Base-by-base conservation (phyloP, 2,329 filamentous ascomycete genomes). In the Hypoxylon sp. region DNA sequence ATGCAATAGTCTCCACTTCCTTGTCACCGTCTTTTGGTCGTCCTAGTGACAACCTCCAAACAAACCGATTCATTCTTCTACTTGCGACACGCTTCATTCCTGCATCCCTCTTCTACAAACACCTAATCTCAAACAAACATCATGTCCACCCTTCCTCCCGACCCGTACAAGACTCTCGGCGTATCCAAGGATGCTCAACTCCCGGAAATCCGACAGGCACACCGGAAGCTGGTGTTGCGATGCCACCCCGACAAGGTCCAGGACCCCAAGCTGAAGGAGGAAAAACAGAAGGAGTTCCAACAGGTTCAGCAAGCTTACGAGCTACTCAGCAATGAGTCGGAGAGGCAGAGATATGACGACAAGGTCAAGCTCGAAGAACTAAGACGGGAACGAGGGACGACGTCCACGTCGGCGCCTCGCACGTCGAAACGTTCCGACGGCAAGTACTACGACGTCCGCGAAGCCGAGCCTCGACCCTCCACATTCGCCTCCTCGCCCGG, bases 231-330 rank as follows among this genome's bases (percentile, higher is more conserved):
- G 41, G 92, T 92, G 34, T 86, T 97, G 70, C 93, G 91, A 77
- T 94, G 91, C 75, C 94, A 97, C 71, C 94, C 94, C 32, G 94
- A 97, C 82, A 97, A 97, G 80, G 87, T 97, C 66, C 89, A 93
- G 69, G 87, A 97, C 72, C 88, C 90, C 55, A 82, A 87, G 15
- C 82, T 91, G 72, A 96, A 95, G 79, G 87, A 88, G 62, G 81
- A 87, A 71, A 96, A 94, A 77, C 88, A 91, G 71, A 89, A 93
- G 71, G 90, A 97, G 78, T 99, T 98, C 74, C 93, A 97, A 78
- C 89, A 88, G 75, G 92, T 98, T 32, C 94, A 97, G 77, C 88
- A 94, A 72, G 94, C 95, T 52, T 99, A 97, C 79, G 95, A 98
- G 78, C 83, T 95, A 28, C 86, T 99, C 64, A 91, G 88, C 73